Evolutionary conservation across 495 filamentous ascomycete species (phyloP), one percentile per base, ranked within the genome.

Genomic region (Penicillium verhagenii): DNA sequence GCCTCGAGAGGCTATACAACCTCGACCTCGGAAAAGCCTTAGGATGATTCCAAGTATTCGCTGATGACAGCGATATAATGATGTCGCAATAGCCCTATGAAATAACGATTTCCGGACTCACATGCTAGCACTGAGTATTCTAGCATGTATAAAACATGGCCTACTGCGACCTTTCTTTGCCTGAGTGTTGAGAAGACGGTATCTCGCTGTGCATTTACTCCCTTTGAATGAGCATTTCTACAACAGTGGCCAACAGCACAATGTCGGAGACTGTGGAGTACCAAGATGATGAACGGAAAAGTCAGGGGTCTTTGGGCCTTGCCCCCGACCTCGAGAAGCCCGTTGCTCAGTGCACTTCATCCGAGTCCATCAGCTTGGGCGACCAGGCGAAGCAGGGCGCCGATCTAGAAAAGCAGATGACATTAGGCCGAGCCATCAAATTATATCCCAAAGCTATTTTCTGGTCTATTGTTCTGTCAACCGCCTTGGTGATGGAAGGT

Each of bases 401-500:
- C 29, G 29, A 33, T 13, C 29, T 33, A 13, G 29, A 33, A 33
- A 33, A 33, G 10, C 29, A 33, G 29, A 33, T 33, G 29, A 33
- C 29, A 14, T 33, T 33, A 13, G 29, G 29, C 14, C 29, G 29
- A 33, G 29, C 29, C 29, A 68, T 83, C 49, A 70, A 66, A 40
- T 63, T 79, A 31, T 85, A 85, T 53, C 82, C 81, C 16, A 83
- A 83, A 63, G 82, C 82, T 14, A 74, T 82, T 13, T 64, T 61
- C 14, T 84, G 79, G 79, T 79, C 74, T 51, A 56, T 83, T 33
- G 54, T 83, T 13, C 75, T 83, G 49, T 82, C 79, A 0, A 77
- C 79, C 0, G 72, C 70, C 35, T 78, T 84, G 58, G 73, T 68
- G 53, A 84, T 84, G 81, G 80, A 83, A 66, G 81, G 79, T 11